phyloP scores from a whole-genome alignment of 164 flowering plant genomes.

The Tetracentron sinense region DNA sequence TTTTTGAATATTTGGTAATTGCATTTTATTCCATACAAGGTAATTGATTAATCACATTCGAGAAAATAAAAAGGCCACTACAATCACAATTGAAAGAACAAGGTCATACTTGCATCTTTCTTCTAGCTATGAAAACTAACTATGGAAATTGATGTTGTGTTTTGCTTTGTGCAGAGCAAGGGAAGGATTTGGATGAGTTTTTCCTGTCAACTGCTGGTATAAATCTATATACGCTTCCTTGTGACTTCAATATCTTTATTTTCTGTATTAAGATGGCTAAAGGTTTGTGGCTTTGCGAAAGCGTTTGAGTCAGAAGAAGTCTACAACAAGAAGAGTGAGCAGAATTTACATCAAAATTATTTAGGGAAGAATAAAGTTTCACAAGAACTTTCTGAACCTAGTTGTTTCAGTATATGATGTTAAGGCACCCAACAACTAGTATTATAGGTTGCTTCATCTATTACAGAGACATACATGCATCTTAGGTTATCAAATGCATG shows the following conservation, averaged over 20 bases:
- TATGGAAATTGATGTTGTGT: conserved; percentile 2
- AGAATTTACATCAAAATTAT: neutral
- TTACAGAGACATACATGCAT: no score
- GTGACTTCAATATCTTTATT: neutral
- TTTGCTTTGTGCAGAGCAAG: conserved; percentile 70
- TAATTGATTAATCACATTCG: no score
- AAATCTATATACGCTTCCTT: neutral
- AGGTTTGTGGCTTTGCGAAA: neutral
- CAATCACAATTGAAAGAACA: neutral
- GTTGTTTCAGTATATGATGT: neutral
- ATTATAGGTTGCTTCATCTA: no score
- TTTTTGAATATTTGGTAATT: neutral
- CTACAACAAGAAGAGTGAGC: neutral
- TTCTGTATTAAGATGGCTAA: neutral
- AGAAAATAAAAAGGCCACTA: neutral
- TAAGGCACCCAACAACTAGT: no score
- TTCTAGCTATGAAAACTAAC: neutral
- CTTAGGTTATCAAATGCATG: no score
- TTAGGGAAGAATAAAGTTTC: neutral
- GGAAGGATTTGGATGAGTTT: conserved; percentile 78
- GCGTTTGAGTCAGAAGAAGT: neutral
- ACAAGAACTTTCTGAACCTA: neutral
- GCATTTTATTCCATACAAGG: neutral
- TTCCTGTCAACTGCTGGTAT: conserved; percentile 90
- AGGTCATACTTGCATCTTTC: neutral